These are phyloP conservation scores for Auriscalpium microsporum DNA, from an alignment of 768 basidiomycete genomes.

Conservation along the genomic window DNA sequence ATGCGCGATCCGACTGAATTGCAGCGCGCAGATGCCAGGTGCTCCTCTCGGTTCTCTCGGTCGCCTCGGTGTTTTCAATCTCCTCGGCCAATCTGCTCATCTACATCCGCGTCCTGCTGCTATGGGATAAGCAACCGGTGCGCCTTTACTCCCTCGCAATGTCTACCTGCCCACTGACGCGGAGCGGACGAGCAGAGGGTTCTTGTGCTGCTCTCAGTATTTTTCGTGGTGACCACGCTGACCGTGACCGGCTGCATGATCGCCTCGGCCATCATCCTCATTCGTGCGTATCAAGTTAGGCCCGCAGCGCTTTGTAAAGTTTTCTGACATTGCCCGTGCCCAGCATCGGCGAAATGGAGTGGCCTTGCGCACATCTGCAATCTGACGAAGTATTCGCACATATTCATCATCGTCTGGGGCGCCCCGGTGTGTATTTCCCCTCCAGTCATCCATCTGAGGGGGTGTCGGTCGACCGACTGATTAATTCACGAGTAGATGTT, in stretches of 20 bases:
- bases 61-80: conserved; percentile 22
- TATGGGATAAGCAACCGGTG: conserved; percentile 30
- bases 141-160: not conserved
- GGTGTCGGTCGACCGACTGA: not conserved
- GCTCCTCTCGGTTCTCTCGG: conserved; percentile 18
- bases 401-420: conserved; percentile 23
- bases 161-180: not conserved
- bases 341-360: conserved; percentile 22
- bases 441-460: not conserved
- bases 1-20: not conserved
- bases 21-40: conserved; percentile 22
- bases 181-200: conserved; percentile 5
- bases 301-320: too few relatives aligned
- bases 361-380: conserved; percentile 20
- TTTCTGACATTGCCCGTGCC: too few relatives aligned
- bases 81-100: conserved; percentile 26
- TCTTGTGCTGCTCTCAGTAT: conserved; percentile 18
- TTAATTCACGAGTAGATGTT: conserved; percentile 19
- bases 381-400: conserved; percentile 12
- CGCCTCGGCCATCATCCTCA: not conserved
- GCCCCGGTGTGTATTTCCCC: conserved; percentile 22
- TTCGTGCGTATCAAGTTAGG: not conserved
- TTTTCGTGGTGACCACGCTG: conserved; percentile 22
- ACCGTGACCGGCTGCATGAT: conserved; percentile 19
- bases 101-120: conserved; percentile 25